Conservation (phyloP, 495 filamentous ascomycete genomes). For the Talaromyces stipitatus region DNA sequence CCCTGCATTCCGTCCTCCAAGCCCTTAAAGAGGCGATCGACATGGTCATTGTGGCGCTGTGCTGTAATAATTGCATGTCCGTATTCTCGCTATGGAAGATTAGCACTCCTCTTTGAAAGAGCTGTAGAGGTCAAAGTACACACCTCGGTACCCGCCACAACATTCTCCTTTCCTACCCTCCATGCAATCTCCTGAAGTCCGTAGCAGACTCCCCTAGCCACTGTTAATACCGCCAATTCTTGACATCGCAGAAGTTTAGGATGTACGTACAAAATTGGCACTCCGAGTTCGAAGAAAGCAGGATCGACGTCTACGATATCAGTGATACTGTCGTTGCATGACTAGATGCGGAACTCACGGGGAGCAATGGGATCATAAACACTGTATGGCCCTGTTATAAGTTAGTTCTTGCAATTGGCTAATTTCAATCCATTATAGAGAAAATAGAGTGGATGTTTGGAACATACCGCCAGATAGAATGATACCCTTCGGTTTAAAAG, state of each 20-base stretch:
- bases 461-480: constrained; percentile 52
- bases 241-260: not conserved
- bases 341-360: constrained; percentile 22
- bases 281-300: constrained; percentile 66
- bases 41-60: constrained; percentile 45
- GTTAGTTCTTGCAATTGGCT: constrained; percentile 55
- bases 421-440: no score
- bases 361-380: constrained; percentile 69
- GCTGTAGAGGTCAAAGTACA: constrained; percentile 7
- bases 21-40: constrained; percentile 59
- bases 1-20: constrained; percentile 30
- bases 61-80: constrained; percentile 55
- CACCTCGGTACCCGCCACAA: constrained; percentile 51
- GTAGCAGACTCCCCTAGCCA: constrained; percentile 59
- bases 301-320: constrained; percentile 49
- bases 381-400: constrained; percentile 60
- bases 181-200: constrained; percentile 79
- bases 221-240: constrained; percentile 8
- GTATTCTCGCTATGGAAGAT: constrained; percentile 48
- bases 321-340: not conserved
- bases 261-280: constrained; percentile 49
- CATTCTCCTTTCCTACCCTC: constrained; percentile 58
- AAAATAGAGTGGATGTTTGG: no score
- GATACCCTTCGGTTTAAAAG: constrained; percentile 75
- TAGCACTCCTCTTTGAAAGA: no score